Percentiles rank a stretch among this genome's conserved stretches.
Evolutionary conservation across 805 yeast genomes (phyloP).

Genomic region (Kluyveromyces dobzhanskii): DNA sequence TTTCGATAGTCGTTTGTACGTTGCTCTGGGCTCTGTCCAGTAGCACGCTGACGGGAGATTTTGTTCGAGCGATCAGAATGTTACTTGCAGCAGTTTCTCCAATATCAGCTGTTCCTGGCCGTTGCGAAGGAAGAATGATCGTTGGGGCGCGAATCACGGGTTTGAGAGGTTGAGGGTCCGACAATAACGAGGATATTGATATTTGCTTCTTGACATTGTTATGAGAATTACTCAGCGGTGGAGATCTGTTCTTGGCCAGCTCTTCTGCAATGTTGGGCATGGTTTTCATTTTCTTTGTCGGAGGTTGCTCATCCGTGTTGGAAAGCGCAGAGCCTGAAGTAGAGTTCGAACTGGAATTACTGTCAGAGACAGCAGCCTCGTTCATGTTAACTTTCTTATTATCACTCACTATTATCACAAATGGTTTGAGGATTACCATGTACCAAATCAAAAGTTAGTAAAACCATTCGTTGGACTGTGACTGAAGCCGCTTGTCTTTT

Average conservation of each 20-base stretch:
- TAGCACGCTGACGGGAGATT: slow-evolving; percentile 14
- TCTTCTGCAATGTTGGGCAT: slow-evolving; percentile 27
- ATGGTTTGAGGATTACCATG: too few relatives aligned
- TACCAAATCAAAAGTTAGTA: too few relatives aligned
- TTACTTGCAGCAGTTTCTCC: slow-evolving; percentile 9
- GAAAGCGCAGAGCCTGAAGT: neutral
- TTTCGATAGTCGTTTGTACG: neutral
- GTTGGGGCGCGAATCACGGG: slow-evolving; percentile 10
- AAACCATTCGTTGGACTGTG: too few relatives aligned
- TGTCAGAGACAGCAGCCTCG: too few relatives aligned
- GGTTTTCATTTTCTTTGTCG: slow-evolving; percentile 7
- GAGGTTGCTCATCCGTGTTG: neutral
- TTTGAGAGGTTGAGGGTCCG: slow-evolving; percentile 5
- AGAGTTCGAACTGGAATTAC: too few relatives aligned
- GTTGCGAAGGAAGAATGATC: slow-evolving; percentile 20
- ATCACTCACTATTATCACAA: too few relatives aligned
- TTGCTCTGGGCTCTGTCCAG: slow-evolving; percentile 7
- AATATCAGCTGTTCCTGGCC: slow-evolving; percentile 6
- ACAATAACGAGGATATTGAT: slow-evolving; percentile 12
- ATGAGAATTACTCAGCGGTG: neutral
- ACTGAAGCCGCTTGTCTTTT: too few relatives aligned
- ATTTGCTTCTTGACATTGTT: slow-evolving; percentile 1
- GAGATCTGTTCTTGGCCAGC: slow-evolving; percentile 24
- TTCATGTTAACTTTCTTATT: too few relatives aligned
- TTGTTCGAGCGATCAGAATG: slow-evolving; percentile 16